Evolutionary conservation across 2,329 filamentous ascomycete species (phyloP).

Genomic region (Penicillium decumbens): DNA sequence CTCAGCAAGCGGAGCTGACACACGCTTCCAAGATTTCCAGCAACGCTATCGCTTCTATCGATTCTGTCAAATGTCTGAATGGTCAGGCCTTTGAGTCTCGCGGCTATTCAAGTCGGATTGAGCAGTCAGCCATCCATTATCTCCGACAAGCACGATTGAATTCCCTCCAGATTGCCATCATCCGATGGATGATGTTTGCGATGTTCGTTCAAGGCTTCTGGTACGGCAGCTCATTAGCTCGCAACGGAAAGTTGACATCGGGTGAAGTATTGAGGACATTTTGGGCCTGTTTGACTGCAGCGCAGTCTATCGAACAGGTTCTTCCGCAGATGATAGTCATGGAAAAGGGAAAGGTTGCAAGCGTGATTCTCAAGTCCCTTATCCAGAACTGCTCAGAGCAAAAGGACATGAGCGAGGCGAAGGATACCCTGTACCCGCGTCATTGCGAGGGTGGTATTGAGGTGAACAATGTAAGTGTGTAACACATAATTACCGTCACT

Average conservation of each 20-base stretch:
- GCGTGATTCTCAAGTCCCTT: conserved; percentile 55
- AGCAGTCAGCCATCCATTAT: conserved; percentile 59
- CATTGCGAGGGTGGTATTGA: conserved; percentile 64
- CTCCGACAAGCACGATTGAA: conserved; percentile 63
- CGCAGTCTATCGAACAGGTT: conserved; percentile 68
- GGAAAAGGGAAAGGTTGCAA: conserved; percentile 73
- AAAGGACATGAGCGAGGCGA: conserved; percentile 25
- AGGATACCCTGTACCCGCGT: conserved; percentile 28
- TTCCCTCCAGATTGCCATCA: conserved; percentile 66
- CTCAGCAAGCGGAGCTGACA: conserved; percentile 64
- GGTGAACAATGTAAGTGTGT: conserved; percentile 56
- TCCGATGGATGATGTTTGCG: conserved; percentile 67
- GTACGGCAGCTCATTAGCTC: conserved; percentile 71
- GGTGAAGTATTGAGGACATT: conserved; percentile 77
- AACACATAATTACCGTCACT: background rate
- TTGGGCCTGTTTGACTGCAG: conserved; percentile 71
- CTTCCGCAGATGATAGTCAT: conserved; percentile 73
- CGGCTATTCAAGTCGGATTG: conserved; percentile 59
- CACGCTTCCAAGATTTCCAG: conserved; percentile 67
- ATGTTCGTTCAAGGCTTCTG: conserved; percentile 90
- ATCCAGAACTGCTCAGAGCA: conserved; percentile 27
- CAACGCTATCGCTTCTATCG: conserved; percentile 68
- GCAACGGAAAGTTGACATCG: conserved; percentile 53
- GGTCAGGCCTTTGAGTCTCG: conserved; percentile 65
- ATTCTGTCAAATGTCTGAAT: conserved; percentile 82